Evolutionary conservation across 2,329 filamentous ascomycete species (phyloP).

Genomic region (Paraphoma sp.): DNA sequence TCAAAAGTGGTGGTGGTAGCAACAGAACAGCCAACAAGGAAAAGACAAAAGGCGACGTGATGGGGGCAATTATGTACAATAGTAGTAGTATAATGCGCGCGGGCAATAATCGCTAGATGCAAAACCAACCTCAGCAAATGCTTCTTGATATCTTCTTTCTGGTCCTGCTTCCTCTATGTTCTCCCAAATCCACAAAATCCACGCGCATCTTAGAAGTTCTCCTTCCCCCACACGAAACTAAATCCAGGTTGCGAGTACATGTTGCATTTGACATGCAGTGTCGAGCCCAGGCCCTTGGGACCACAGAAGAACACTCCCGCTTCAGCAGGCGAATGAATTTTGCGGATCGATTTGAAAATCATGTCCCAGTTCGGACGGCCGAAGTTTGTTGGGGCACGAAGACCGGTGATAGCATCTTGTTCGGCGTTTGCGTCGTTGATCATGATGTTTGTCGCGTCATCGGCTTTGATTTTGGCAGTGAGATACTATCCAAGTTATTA

Average conservation of each 20-base stretch:
- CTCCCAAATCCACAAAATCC: not conserved
- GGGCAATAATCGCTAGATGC: not conserved
- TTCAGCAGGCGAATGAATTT: slow-evolving; percentile 61
- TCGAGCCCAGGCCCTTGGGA: slow-evolving; percentile 78
- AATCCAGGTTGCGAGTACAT: slow-evolving; percentile 84
- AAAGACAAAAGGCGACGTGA: not conserved
- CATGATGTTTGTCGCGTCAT: slow-evolving; percentile 91
- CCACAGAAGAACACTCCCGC: slow-evolving; percentile 74
- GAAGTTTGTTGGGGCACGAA: slow-evolving; percentile 83
- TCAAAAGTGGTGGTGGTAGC: too few relatives aligned
- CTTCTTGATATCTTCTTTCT: not conserved
- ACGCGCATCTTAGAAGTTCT: slow-evolving; percentile 63
- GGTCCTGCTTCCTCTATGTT: not conserved
- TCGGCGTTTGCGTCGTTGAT: slow-evolving; percentile 88
- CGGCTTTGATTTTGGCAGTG: slow-evolving; percentile 83
- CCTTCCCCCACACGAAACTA: slow-evolving; percentile 72
- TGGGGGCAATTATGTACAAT: slow-evolving; percentile 22
- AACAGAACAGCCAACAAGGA: too few relatives aligned
- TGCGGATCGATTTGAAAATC: slow-evolving; percentile 83
- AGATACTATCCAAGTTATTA: slow-evolving; percentile 63
- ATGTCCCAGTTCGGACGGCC: slow-evolving; percentile 89
- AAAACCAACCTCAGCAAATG: not conserved
- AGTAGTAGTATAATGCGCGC: slow-evolving; percentile 8
- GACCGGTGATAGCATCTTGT: slow-evolving; percentile 82
- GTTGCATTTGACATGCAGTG: slow-evolving; percentile 83